Evolutionary conservation across 495 filamentous ascomycete genomes (phyloP), one percentile per base, ranked within the genome.

Genomic region (Lepidopterella palustris): DNA sequence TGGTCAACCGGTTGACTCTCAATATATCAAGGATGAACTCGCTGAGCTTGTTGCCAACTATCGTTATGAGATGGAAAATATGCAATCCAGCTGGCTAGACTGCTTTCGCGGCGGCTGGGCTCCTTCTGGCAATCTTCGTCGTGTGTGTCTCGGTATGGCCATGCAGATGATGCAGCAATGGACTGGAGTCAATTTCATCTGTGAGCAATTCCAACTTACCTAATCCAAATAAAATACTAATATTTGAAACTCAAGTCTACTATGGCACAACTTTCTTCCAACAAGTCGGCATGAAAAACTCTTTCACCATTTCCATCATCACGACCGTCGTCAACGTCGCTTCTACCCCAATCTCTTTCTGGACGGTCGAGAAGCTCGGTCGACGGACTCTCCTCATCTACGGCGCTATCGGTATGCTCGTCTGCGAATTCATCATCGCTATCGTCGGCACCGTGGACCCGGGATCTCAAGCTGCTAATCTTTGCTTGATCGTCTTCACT

Each of bases 151-250:
- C 49, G 89, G 88, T 66, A 87, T 82, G 50, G 85, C 84, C 9
- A 69, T 89, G 47, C 86, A 90, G 72, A 86, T 87, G 80, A 84
- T 88, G 77, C 86, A 89, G 73, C 86, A 90, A 76, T 82, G 77
- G 81, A 84, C 88, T 20, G 89, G 89, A 74, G 85, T 95, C 73
- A 92, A 95, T 78, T 92, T 95, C 77, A 84, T 92, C 75, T 92
- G 63, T 65, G 47, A 45, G 58, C 53, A 31, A 32, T 28, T 28
- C 32, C 15, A 3, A 42, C 35, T 42, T 15, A 18, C 9, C 18
- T 10, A 11, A 3, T 2, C 35, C 3, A 42, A 42, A 42, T 10
- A 3, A 2, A 18, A 10, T 42, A 9, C 23, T 24, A n/a, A 54
- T 54, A 59, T 57, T 18, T n/a, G 15, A 25, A 2, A 8, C 9